Conservation (phyloP, 2,329 filamentous ascomycete genomes). For the Huntiella omanensis region DNA sequence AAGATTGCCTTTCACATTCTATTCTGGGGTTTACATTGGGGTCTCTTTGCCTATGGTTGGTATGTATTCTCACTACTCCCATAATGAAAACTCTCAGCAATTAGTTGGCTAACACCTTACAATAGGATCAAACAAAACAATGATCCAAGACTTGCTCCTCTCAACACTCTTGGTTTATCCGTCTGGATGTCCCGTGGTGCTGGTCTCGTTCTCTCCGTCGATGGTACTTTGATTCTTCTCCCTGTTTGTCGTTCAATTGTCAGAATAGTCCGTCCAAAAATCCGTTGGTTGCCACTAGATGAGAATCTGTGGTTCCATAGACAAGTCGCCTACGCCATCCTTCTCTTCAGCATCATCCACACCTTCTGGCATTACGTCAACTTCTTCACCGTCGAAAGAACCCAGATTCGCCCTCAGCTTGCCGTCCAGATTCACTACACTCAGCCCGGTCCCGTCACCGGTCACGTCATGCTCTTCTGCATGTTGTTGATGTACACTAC, state of each 20-base stretch:
- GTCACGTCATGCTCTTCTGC: slow-evolving; percentile 92
- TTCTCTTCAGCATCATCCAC: slow-evolving; percentile 67
- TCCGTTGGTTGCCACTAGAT: slow-evolving; percentile 80
- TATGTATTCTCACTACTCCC: slow-evolving; percentile 24
- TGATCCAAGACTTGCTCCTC: slow-evolving; percentile 48
- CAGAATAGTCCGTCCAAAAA: slow-evolving; percentile 65
- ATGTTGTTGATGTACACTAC: slow-evolving; percentile 98
- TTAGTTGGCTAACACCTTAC: slow-evolving; percentile 13
- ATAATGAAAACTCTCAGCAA: neutral
- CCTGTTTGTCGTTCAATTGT: slow-evolving; percentile 90
- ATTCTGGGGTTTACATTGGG: slow-evolving; percentile 64
- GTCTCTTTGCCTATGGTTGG: slow-evolving; percentile 69
- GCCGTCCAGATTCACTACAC: slow-evolving; percentile 85
- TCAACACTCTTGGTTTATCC: slow-evolving; percentile 71
- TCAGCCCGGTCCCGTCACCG: slow-evolving; percentile 77
- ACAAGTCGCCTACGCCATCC: slow-evolving; percentile 75
- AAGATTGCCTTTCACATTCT: slow-evolving; percentile 66
- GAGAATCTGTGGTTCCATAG: slow-evolving; percentile 95
- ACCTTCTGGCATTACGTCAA: slow-evolving; percentile 82
- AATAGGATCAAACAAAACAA: slow-evolving; percentile 60
- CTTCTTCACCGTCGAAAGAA: slow-evolving; percentile 87
- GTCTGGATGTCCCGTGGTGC: slow-evolving; percentile 95
- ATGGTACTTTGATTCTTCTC: slow-evolving; percentile 72
- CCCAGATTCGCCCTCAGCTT: slow-evolving; percentile 59
- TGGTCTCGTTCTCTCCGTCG: slow-evolving; percentile 66